A percentile compares a stretch with the other conserved stretches of the same genome.
Evolutionary conservation across 164 flowering plant genomes (phyloP).

Genomic region (Amborella trichopoda): DNA sequence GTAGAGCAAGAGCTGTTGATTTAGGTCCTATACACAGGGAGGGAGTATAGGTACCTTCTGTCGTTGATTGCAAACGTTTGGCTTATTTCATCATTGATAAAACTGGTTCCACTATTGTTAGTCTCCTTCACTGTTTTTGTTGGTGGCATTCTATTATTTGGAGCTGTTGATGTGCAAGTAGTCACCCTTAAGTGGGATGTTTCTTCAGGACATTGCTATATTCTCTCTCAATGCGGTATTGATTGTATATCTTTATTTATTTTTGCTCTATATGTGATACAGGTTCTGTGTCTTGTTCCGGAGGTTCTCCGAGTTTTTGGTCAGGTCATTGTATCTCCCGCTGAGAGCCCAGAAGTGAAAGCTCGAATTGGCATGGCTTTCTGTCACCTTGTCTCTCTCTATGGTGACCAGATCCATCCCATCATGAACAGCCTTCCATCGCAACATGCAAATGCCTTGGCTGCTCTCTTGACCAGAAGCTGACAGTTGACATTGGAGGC

Average conservation of each 20-base stretch:
- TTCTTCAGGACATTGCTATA: too few species aligned
- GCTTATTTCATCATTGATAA: too few species aligned
- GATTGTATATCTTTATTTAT: neutral
- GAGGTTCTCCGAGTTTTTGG: slow-evolving; percentile 79
- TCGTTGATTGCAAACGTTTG: too few species aligned
- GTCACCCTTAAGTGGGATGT: too few species aligned
- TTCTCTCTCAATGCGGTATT: neutral
- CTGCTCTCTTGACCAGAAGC: slow-evolving; percentile 49
- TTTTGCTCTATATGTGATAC: slow-evolving; percentile 9
- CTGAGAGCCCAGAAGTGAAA: slow-evolving; percentile 74
- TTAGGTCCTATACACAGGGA: too few species aligned
- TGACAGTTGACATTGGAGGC: slow-evolving; percentile 11
- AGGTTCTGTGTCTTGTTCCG: slow-evolving; percentile 67
- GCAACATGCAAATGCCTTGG: slow-evolving; percentile 76
- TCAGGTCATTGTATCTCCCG: slow-evolving; percentile 66
- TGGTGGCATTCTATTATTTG: too few species aligned
- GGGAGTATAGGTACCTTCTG: too few species aligned
- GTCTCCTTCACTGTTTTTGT: too few species aligned
- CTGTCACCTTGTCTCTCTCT: slow-evolving; percentile 69
- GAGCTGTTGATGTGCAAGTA: too few species aligned
- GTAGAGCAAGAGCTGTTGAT: too few species aligned
- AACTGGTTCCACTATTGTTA: too few species aligned
- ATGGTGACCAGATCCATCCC: slow-evolving; percentile 87
- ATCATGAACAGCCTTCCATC: slow-evolving; percentile 69
- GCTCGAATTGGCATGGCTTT: slow-evolving; percentile 62